phyloP scores from a whole-genome alignment of 495 filamentous ascomycete genomes.

The Podospora sp. region DNA sequence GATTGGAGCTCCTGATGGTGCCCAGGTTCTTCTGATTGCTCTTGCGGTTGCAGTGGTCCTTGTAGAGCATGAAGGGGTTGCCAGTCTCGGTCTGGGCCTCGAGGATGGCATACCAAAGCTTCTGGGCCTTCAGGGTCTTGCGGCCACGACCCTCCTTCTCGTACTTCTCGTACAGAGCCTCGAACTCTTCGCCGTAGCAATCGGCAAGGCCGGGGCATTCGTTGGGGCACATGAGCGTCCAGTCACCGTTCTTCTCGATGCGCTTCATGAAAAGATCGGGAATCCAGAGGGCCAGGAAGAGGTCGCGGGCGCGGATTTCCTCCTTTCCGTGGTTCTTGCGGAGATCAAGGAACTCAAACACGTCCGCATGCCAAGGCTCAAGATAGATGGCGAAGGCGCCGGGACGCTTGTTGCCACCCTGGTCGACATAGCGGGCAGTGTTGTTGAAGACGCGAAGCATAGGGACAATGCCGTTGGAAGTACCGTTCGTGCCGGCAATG shows the following conservation, averaged over 20 bases:
- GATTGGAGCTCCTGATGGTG: conserved; percentile 95
- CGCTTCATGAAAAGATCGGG: conserved; percentile 99
- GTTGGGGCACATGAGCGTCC: conserved; percentile 97
- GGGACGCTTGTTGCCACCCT: conserved; percentile 98
- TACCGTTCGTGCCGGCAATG: conserved; percentile 95
- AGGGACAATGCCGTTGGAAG: conserved; percentile 94
- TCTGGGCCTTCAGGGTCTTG: conserved; percentile 92
- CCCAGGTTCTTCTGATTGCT: conserved; percentile 99
- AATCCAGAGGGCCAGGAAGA: conserved; percentile 98
- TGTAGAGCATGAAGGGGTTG: conserved; percentile 99
- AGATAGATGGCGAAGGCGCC: conserved; percentile 98
- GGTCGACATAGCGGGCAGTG: conserved; percentile 96
- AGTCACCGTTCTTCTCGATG: conserved; percentile 90
- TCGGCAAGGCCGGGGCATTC: conserved; percentile 94
- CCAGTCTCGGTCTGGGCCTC: conserved; percentile 98
- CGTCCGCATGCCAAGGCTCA: conserved; percentile 99
- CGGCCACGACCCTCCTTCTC: conserved; percentile 88
- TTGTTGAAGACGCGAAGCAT: conserved; percentile 99
- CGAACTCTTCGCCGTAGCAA: conserved; percentile 96
- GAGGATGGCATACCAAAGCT: conserved; percentile 97
- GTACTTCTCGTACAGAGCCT: conserved; percentile 91
- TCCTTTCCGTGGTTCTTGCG: conserved; percentile 99
- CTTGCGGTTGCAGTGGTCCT: conserved; percentile 96
- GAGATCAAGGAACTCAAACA: conserved; percentile 95
- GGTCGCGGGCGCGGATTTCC: conserved; percentile 92